Conservation (phyloP, 371 early-diverging fungal species). For the Mycotypha africana region DNA sequence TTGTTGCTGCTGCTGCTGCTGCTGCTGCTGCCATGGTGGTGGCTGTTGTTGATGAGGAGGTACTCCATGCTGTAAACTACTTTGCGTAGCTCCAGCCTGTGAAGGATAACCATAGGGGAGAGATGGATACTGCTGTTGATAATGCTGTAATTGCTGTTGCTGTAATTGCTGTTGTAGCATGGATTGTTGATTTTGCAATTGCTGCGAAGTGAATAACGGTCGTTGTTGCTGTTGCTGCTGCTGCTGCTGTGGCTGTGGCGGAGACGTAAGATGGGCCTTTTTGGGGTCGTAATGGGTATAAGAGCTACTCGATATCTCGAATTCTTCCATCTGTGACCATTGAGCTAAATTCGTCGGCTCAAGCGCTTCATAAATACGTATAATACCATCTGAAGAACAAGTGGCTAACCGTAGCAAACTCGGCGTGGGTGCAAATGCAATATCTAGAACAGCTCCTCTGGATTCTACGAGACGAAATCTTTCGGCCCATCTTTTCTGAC, state of each 20-base stretch:
- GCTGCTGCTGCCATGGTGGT: not conserved
- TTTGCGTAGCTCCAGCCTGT: too few relatives aligned
- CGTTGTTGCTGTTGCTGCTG: too few relatives aligned
- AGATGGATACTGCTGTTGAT: not conserved
- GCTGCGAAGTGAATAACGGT: constrained; percentile 1
- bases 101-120: too few relatives aligned
- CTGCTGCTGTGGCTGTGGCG: too few relatives aligned
- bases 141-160: constrained; percentile 2
- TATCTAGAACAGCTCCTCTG: constrained; percentile 75
- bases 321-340: constrained; percentile 79
- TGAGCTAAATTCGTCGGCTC: constrained; percentile 74
- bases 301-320: constrained; percentile 33
- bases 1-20: too few relatives aligned
- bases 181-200: constrained; percentile 1
- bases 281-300: not conserved
- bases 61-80: too few relatives aligned
- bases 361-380: constrained; percentile 87
- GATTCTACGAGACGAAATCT: constrained; percentile 67
- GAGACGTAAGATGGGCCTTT: too few relatives aligned
- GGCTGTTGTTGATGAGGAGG: not conserved
- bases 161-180: constrained; percentile 1
- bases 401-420: constrained; percentile 78
- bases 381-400: constrained; percentile 79
- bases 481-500: constrained; percentile 66
- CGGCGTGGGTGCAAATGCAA: constrained; percentile 85